Evolutionary conservation across 2,329 filamentous ascomycete genomes (phyloP).

Genomic region (Lasiodiplodia sp.): DNA sequence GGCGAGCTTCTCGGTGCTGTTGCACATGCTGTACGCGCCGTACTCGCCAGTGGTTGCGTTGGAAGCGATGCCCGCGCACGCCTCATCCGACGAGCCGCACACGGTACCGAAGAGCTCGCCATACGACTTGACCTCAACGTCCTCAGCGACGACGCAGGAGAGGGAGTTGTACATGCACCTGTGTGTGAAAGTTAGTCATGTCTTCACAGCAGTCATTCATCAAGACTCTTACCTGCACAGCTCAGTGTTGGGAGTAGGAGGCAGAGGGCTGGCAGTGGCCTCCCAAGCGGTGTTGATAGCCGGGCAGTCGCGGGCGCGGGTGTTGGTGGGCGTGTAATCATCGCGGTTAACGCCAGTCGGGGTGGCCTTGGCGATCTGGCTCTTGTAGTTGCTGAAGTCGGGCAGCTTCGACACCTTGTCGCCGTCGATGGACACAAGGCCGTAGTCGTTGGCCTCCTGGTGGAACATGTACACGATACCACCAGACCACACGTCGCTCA

Average conservation of each 20-base stretch:
- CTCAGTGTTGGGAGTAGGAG: conserved; percentile 77
- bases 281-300: conserved; percentile 70
- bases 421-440: conserved; percentile 71
- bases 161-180: conserved; percentile 80
- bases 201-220: too few species aligned
- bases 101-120: conserved; percentile 76
- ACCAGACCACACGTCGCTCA: conserved; percentile 89
- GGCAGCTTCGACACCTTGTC: conserved; percentile 69
- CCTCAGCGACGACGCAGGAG: conserved; percentile 69
- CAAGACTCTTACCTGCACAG: conserved; percentile 65
- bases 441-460: conserved; percentile 89
- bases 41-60: conserved; percentile 74
- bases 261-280: conserved; percentile 71
- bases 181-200: not conserved
- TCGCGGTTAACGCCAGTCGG: conserved; percentile 71
- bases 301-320: conserved; percentile 74
- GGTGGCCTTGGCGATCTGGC: conserved; percentile 70
- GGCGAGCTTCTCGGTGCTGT: conserved; percentile 71
- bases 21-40: conserved; percentile 82
- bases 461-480: conserved; percentile 99
- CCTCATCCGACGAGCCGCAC: conserved; percentile 64
- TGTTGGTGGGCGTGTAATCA: conserved; percentile 76
- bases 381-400: conserved; percentile 78
- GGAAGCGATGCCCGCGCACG: conserved; percentile 72
- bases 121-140: conserved; percentile 65